Evolutionary conservation across 2,329 filamentous ascomycete genomes (phyloP).

Genomic region (Verticillium dahliae): DNA sequence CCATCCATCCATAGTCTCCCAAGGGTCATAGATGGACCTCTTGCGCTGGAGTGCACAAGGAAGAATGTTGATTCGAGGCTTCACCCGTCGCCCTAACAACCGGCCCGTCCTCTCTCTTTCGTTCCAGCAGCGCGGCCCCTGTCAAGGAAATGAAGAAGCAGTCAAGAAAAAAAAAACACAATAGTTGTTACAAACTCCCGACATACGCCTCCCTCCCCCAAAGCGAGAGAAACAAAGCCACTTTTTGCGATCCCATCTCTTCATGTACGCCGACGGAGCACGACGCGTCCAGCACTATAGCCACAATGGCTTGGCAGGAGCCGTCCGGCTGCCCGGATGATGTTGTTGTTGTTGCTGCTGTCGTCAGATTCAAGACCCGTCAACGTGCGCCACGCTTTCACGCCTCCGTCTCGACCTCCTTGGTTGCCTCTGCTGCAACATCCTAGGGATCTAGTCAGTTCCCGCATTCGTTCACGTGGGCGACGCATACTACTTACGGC

Average conservation of each 20-base stretch:
- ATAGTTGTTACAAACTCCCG: neutral
- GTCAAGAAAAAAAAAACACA: neutral
- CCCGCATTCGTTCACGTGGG: too few species aligned
- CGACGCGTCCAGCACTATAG: neutral
- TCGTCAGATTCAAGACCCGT: neutral
- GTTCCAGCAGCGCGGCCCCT: neutral
- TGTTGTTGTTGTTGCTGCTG: too few species aligned
- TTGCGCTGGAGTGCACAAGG: neutral
- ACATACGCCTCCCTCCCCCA: neutral
- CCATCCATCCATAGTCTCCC: neutral
- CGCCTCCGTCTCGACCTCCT: conserved; percentile 29
- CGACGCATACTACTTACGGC: conserved; percentile 20
- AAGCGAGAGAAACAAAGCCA: neutral
- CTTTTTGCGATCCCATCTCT: neutral
- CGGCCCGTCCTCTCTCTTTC: neutral
- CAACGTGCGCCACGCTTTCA: conserved; percentile 13
- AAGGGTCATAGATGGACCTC: too few species aligned
- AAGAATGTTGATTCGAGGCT: neutral
- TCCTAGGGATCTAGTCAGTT: neutral
- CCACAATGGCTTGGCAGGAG: neutral
- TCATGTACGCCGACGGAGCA: neutral
- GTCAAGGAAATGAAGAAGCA: neutral
- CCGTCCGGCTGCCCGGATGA: neutral
- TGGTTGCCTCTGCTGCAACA: conserved; percentile 19
- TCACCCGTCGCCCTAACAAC: neutral